phyloP scores from a whole-genome alignment of 192 early-diverging fungal species.

The Coemansia sp. region DNA sequence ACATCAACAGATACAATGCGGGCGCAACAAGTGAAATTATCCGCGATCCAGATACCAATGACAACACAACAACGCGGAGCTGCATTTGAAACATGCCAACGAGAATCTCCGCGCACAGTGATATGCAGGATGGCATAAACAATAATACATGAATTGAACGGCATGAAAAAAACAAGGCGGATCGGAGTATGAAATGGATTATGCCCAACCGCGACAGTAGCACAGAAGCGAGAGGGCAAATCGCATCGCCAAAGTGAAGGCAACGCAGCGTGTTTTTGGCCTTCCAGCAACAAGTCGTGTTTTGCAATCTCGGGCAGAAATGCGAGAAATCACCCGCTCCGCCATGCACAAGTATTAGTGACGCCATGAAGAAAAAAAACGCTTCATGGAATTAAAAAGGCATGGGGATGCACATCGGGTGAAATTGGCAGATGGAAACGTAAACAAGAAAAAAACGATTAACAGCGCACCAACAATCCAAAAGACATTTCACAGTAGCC shows the following conservation, averaged over 20 bases:
- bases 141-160: not conserved
- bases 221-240: not conserved
- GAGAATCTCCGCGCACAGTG: not conserved
- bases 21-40: not conserved
- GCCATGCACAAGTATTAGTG: not conserved
- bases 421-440: not conserved
- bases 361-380: not conserved
- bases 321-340: not conserved
- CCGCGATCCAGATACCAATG: not conserved
- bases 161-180: not conserved
- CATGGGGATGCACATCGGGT: not conserved
- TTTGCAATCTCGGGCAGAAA: not conserved
- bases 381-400: not conserved
- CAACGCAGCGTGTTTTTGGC: not conserved
- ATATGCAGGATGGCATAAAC: not conserved
- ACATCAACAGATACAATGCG: constrained; percentile 2
- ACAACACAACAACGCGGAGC: not conserved
- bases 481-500: not conserved
- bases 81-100: constrained; percentile 3
- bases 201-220: not conserved
- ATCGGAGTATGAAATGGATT: constrained; percentile 9
- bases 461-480: not conserved
- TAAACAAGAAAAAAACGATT: constrained; percentile 1
- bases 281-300: no score
- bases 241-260: not conserved